These are phyloP conservation scores for Imleria badia DNA, from an alignment of 768 basidiomycete species.

Conservation along the genomic window DNA sequence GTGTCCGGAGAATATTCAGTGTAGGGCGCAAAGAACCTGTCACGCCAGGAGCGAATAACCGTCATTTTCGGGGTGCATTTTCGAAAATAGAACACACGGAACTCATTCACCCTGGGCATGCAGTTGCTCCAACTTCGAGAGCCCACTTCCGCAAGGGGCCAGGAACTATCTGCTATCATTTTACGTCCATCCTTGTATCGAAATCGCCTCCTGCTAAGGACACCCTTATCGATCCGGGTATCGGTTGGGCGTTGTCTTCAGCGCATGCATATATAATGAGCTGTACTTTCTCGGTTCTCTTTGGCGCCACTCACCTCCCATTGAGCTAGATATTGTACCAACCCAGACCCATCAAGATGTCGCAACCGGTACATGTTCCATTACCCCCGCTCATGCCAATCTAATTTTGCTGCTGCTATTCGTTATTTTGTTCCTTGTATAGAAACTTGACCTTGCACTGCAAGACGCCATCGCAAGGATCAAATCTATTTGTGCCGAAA, in stretches of 20 bases:
- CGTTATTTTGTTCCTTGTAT: neutral
- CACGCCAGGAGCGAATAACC: neutral
- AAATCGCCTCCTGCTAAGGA: neutral
- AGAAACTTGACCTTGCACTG: neutral
- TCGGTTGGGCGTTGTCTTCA: neutral
- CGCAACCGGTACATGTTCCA: neutral
- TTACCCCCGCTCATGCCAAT: neutral
- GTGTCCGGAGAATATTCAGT: neutral
- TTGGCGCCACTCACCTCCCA: neutral
- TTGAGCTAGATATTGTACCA: neutral
- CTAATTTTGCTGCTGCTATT: neutral
- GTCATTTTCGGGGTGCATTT: neutral
- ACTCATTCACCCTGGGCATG: neutral
- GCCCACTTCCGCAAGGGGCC: neutral
- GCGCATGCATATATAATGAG: neutral
- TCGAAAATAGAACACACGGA: neutral
- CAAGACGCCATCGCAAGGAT: slow-evolving; percentile 1
- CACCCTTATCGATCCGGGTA: neutral
- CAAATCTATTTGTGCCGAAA: neutral
- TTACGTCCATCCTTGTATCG: neutral
- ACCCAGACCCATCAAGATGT: neutral
- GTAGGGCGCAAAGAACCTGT: neutral
- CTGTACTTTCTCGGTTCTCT: neutral
- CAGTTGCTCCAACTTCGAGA: neutral
- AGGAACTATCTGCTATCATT: neutral